These are phyloP conservation scores for Alternaria solani DNA, from an alignment of 2,329 filamentous ascomycete species.

Conservation along the genomic window DNA sequence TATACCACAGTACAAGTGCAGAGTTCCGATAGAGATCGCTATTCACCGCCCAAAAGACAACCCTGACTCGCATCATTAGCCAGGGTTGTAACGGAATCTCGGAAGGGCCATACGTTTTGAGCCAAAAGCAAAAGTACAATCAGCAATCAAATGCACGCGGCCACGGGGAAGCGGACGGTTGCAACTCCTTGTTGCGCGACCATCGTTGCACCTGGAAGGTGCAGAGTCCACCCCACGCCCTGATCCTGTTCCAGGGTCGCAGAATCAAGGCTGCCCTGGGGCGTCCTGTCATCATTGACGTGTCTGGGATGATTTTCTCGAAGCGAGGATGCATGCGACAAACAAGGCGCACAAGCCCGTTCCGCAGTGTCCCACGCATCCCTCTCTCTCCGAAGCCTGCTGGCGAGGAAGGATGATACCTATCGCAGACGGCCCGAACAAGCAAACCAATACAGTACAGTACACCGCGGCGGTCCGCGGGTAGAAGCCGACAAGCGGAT, in stretches of 20 bases:
- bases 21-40: slow-evolving; percentile 6
- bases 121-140: slow-evolving; percentile 39
- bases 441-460: slow-evolving; percentile 18
- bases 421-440: slow-evolving; percentile 23
- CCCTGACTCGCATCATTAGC: slow-evolving; percentile 40
- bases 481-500: slow-evolving; percentile 12
- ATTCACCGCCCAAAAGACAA: slow-evolving; percentile 31
- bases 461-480: slow-evolving; percentile 13
- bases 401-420: slow-evolving; percentile 3
- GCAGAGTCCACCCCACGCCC: slow-evolving; percentile 46
- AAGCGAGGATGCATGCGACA: slow-evolving; percentile 19
- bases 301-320: slow-evolving; percentile 14
- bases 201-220: slow-evolving; percentile 34
- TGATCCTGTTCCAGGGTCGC: slow-evolving; percentile 23
- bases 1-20: slow-evolving; percentile 29
- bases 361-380: slow-evolving; percentile 22
- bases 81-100: slow-evolving; percentile 17
- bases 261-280: slow-evolving; percentile 21
- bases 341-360: slow-evolving; percentile 10
- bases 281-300: slow-evolving; percentile 26
- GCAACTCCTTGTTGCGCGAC: slow-evolving; percentile 42
- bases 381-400: slow-evolving; percentile 15
- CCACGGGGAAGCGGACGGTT: slow-evolving; percentile 41
- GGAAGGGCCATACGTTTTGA: slow-evolving; percentile 31
- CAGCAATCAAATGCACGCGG: slow-evolving; percentile 30